Percentiles rank a stretch among this genome's conserved stretches.
Evolutionary conservation across 2,329 filamentous ascomycete genomes (phyloP).

Genomic region (Aspergillus awamori): DNA sequence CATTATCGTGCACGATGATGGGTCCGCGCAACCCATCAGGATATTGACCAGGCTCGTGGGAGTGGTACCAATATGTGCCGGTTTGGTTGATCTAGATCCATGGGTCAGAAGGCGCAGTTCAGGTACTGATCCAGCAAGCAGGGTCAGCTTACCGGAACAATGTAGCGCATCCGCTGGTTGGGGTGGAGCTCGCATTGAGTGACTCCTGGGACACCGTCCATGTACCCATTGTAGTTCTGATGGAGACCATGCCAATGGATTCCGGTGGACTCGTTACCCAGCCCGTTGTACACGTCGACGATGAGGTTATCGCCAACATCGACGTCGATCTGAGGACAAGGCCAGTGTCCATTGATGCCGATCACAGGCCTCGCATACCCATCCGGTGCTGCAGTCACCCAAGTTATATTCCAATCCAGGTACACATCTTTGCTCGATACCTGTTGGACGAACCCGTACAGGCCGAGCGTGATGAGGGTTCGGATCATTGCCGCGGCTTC

Average conservation of each 20-base stretch:
- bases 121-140: background rate
- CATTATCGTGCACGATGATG: constrained; percentile 65
- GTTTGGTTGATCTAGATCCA: constrained; percentile 58
- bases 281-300: constrained; percentile 43
- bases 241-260: constrained; percentile 70
- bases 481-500: constrained; percentile 5
- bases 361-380: constrained; percentile 1
- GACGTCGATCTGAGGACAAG: constrained; percentile 61
- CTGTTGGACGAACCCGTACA: constrained; percentile 1
- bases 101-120: background rate
- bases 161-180: constrained; percentile 68
- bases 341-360: constrained; percentile 2
- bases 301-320: constrained; percentile 42
- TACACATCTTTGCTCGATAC: constrained; percentile 40
- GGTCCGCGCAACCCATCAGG: constrained; percentile 69
- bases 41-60: constrained; percentile 68
- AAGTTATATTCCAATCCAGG: constrained; percentile 29
- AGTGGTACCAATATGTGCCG: constrained; percentile 81
- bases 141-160: constrained; percentile 55
- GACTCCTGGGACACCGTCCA: constrained; percentile 70
- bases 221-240: constrained; percentile 67
- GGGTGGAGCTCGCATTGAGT: constrained; percentile 70
- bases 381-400: constrained; percentile 6
- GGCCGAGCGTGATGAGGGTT: constrained; percentile 1
- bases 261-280: constrained; percentile 43